Conservation (phyloP, 2,329 filamentous ascomycete species). For the Aschersonia sp. region DNA sequence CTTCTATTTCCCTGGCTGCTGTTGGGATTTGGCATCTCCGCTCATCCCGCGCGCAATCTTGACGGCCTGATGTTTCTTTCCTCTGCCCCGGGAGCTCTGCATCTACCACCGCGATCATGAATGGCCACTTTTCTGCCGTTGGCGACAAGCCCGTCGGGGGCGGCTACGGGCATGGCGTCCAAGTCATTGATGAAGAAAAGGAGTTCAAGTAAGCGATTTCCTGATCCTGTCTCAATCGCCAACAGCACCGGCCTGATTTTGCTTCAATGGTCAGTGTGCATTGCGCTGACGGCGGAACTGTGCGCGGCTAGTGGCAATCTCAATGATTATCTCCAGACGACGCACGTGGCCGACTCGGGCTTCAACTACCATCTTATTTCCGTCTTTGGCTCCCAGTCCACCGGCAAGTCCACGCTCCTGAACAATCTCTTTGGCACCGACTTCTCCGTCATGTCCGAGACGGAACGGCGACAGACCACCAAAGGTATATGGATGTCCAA, state of each 20-base stretch:
- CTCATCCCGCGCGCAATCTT: background rate
- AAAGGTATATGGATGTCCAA: slow-evolving; percentile 99
- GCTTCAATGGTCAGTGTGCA: slow-evolving; percentile 4
- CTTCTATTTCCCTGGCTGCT: background rate
- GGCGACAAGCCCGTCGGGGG: slow-evolving; percentile 49
- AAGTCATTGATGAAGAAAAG: slow-evolving; percentile 87
- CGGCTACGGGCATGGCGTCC: slow-evolving; percentile 83
- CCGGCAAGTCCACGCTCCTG: slow-evolving; percentile 91
- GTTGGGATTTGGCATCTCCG: no score
- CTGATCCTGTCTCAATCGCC: background rate
- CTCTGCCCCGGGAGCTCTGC: background rate
- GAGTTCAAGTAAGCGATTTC: slow-evolving; percentile 68
- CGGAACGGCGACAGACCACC: slow-evolving; percentile 86
- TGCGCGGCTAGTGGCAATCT: slow-evolving; percentile 49
- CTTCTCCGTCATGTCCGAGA: slow-evolving; percentile 96
- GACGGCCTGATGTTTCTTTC: slow-evolving; percentile 1
- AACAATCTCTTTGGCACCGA: slow-evolving; percentile 92
- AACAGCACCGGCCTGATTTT: background rate
- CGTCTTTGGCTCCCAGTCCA: slow-evolving; percentile 97
- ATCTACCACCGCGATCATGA: slow-evolving; percentile 37
- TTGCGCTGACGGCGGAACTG: background rate
- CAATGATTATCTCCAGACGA: slow-evolving; percentile 66
- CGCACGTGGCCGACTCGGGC: slow-evolving; percentile 71
- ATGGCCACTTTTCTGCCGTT: slow-evolving; percentile 67
- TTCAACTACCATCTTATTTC: slow-evolving; percentile 99